Conservation (phyloP, 768 basidiomycete species). For the Podaxis mareebaensis region DNA sequence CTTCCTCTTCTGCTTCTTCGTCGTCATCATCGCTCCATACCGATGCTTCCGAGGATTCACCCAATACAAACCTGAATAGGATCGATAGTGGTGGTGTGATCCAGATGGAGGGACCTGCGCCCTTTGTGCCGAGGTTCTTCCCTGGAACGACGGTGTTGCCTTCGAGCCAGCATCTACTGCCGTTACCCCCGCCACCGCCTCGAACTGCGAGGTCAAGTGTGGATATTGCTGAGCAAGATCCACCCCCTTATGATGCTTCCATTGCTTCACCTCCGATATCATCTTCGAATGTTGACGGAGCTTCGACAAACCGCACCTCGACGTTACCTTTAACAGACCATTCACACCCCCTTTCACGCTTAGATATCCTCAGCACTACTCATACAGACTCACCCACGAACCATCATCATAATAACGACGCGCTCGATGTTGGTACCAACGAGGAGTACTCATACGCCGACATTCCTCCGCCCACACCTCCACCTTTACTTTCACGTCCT, state of each 20-base stretch:
- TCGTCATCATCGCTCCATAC: slow-evolving; percentile 21
- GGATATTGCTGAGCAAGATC: slow-evolving; percentile 1
- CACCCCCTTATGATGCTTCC: slow-evolving; percentile 5
- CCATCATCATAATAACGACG: neutral
- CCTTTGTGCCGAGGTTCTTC: slow-evolving; percentile 60
- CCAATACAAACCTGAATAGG: slow-evolving; percentile 29
- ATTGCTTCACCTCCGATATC: neutral
- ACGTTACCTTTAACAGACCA: neutral
- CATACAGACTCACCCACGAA: neutral
- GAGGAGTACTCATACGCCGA: slow-evolving; percentile 5
- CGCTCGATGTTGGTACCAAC: neutral
- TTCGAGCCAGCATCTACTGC: neutral
- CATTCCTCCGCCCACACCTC: slow-evolving; percentile 9
- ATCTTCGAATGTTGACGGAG: neutral
- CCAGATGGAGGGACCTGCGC: slow-evolving; percentile 35
- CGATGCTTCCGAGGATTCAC: slow-evolving; percentile 37
- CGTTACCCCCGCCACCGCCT: neutral
- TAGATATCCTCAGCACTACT: neutral
- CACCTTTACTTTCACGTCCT: neutral
- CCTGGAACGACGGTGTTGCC: slow-evolving; percentile 42
- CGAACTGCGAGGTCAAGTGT: neutral
- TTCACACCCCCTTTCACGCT: neutral
- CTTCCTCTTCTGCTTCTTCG: neutral
- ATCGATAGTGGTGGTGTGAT: neutral
- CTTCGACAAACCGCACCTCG: neutral